Conservation (phyloP, 768 basidiomycete genomes). For the Mycena amicta region DNA sequence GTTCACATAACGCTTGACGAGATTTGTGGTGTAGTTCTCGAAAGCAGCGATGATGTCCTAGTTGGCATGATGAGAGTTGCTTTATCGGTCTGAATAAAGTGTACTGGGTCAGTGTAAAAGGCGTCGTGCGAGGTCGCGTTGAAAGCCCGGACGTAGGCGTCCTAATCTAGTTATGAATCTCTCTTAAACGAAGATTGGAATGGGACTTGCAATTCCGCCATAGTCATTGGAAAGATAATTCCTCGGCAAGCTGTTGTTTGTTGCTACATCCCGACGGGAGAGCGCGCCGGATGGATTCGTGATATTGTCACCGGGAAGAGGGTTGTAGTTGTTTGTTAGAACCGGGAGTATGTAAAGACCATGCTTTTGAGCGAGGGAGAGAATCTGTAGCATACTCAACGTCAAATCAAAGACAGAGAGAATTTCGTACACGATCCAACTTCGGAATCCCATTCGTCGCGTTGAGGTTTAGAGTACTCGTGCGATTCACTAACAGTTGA, state of each 20-base stretch:
- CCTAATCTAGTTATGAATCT: too few species aligned
- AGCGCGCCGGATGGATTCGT: conserved; percentile 22
- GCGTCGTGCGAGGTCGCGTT: conserved; percentile 51
- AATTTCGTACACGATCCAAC: conserved; percentile 50
- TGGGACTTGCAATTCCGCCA: conserved; percentile 41
- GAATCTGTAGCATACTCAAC: conserved; percentile 1
- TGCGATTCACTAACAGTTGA: conserved; percentile 57
- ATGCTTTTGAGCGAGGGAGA: conserved; percentile 47
- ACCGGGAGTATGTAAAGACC: conserved; percentile 55
- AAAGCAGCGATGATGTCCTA: conserved; percentile 52
- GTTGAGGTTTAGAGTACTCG: conserved; percentile 50
- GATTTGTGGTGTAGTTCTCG: conserved; percentile 56
- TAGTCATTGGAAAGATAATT: conserved; percentile 66
- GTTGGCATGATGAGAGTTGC: too few species aligned
- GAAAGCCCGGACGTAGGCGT: conserved; percentile 60
- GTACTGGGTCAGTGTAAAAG: conserved; percentile 59
- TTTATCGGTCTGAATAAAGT: too few species aligned
- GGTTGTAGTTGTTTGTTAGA: conserved; percentile 67
- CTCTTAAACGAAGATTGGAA: too few species aligned
- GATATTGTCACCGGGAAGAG: conserved; percentile 34
- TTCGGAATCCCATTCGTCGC: conserved; percentile 66
- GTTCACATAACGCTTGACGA: conserved; percentile 59
- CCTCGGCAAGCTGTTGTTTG: conserved; percentile 47
- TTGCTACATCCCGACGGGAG: conserved; percentile 33
- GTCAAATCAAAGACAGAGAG: conserved; percentile 34